These are phyloP conservation scores for Colletotrichum higginsianum DNA, from an alignment of 2,329 filamentous ascomycete genomes.

Conservation along the genomic window DNA sequence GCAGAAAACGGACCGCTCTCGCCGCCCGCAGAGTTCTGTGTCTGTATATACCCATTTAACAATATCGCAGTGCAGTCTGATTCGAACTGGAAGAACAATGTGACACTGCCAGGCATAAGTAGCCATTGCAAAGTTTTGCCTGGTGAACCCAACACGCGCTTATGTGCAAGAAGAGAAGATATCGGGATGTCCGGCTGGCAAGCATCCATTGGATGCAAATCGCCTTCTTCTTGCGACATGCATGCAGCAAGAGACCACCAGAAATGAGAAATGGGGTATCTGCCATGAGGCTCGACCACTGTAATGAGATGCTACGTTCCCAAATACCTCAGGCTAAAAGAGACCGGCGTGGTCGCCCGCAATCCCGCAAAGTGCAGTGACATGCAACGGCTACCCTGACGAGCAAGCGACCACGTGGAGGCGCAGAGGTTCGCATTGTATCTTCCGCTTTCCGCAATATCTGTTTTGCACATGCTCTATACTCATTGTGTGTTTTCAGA, in stretches of 20 bases:
- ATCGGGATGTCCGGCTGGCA: neutral
- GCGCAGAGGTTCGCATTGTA: neutral
- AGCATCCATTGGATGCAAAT: constrained; percentile 10
- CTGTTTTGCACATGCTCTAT: neutral
- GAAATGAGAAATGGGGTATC: neutral
- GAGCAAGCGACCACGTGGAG: neutral
- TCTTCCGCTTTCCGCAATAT: neutral
- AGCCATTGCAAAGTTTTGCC: neutral
- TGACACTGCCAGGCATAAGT: neutral
- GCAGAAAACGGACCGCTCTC: neutral
- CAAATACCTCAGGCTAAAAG: neutral
- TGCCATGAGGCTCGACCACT: neutral
- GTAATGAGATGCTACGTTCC: neutral
- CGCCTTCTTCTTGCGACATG: constrained; percentile 7
- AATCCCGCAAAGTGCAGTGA: constrained; percentile 9
- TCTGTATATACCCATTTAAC: neutral
- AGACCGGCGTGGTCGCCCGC: constrained; percentile 12
- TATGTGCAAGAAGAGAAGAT: neutral
- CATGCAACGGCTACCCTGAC: neutral
- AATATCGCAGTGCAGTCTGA: too few relatives aligned
- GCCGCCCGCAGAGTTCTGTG: neutral
- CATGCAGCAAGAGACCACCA: neutral
- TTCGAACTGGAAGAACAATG: neutral
- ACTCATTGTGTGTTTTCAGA: neutral
- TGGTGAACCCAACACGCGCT: neutral